Conservation (phyloP, 768 basidiomycete species). For the Pleurotus pulmonarius region DNA sequence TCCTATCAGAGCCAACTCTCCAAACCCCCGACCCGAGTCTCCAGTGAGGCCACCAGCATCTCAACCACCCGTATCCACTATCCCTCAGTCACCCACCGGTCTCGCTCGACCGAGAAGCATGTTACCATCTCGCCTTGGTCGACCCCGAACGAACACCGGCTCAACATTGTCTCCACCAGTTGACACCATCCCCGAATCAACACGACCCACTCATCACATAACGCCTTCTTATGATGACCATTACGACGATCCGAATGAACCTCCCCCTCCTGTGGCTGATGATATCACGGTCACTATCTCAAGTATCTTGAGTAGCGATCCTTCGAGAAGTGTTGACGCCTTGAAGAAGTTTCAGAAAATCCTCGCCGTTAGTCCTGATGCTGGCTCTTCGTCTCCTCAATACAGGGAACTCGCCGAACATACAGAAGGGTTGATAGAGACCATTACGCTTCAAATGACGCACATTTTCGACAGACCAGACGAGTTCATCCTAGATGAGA, state of each 20-base stretch:
- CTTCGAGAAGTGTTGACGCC: slow-evolving; percentile 83
- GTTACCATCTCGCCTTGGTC: slow-evolving; percentile 71
- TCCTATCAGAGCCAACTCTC: slow-evolving; percentile 36
- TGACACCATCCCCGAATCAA: slow-evolving; percentile 11
- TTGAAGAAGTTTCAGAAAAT: slow-evolving; percentile 91
- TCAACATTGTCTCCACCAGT: slow-evolving; percentile 12
- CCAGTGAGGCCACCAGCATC: slow-evolving; percentile 32
- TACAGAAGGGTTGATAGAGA: slow-evolving; percentile 83
- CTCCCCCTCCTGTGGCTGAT: slow-evolving; percentile 35
- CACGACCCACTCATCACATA: not conserved
- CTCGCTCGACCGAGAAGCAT: slow-evolving; percentile 60
- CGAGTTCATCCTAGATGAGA: slow-evolving; percentile 68
- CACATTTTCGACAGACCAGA: slow-evolving; percentile 85
- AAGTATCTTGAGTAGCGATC: slow-evolving; percentile 85
- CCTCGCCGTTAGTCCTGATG: slow-evolving; percentile 71
- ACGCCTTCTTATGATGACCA: not conserved
- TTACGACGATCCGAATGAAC: slow-evolving; percentile 24
- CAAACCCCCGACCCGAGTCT: slow-evolving; percentile 39
- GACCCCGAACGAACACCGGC: slow-evolving; percentile 50
- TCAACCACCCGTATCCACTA: slow-evolving; percentile 17
- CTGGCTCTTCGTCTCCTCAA: slow-evolving; percentile 60
- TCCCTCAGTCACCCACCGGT: slow-evolving; percentile 39
- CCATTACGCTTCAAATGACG: slow-evolving; percentile 87
- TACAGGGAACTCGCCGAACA: slow-evolving; percentile 79
- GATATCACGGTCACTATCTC: slow-evolving; percentile 83